These are phyloP conservation scores for Mallotus nudiflorus DNA, from an alignment of 345 rosid species.

Conservation along the genomic window DNA sequence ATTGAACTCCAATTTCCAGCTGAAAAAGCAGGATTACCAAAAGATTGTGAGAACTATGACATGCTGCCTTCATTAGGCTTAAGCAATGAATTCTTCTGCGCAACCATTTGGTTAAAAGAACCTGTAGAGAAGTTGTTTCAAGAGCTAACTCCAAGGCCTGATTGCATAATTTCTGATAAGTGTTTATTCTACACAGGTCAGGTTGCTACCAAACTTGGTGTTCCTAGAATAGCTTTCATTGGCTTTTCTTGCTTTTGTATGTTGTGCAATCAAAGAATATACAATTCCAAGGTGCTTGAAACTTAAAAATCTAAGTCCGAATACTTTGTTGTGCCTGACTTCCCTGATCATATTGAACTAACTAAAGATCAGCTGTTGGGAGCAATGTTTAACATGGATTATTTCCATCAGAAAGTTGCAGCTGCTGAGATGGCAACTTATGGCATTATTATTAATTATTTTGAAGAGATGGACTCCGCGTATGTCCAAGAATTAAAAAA, in stretches of 20 bases:
- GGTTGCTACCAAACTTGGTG: too few relatives aligned
- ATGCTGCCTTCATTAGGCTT: too few relatives aligned
- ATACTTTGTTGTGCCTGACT: constrained; percentile 8
- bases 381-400: too few relatives aligned
- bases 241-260: constrained; percentile 21
- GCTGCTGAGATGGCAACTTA: background rate
- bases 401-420: too few relatives aligned
- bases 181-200: too few relatives aligned
- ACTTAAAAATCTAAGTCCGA: background rate
- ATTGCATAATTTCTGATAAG: constrained; percentile 40
- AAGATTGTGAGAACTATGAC: constrained; percentile 19
- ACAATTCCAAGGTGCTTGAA: background rate
- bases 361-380: too few relatives aligned
- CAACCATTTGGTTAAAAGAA: constrained; percentile 10
- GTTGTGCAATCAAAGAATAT: background rate
- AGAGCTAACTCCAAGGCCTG: constrained; percentile 17
- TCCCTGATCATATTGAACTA: too few relatives aligned
- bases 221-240: constrained; percentile 29
- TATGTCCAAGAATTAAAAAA: too few relatives aligned
- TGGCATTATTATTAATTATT: constrained; percentile 12
- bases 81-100: constrained; percentile 15
- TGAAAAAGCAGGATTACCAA: constrained; percentile 18
- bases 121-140: constrained; percentile 19
- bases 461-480: too few relatives aligned
- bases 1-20: constrained; percentile 6